A percentile compares a stretch with the other conserved stretches of the same genome.
phyloP scores from a whole-genome alignment of 2,329 filamentous ascomycete genomes.

The Fusarium chaquense region DNA sequence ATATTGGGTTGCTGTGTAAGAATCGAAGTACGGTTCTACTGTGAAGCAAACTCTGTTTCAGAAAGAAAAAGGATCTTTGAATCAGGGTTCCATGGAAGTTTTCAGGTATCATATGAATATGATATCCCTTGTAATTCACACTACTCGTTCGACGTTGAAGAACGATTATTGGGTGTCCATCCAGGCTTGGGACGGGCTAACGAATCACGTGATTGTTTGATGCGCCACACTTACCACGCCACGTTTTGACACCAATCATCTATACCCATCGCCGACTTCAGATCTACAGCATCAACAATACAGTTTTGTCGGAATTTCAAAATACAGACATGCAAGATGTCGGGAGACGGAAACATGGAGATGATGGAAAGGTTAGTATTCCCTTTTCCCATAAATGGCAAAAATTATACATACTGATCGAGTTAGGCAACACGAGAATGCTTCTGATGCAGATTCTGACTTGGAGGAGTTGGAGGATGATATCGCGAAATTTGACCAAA shows the following conservation, averaged over 20 bases:
- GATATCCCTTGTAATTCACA: not conserved
- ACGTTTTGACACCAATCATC: constrained; percentile 2
- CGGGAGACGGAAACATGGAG: not conserved
- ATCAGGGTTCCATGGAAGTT: not conserved
- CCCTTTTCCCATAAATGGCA: not conserved
- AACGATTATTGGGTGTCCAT: not conserved
- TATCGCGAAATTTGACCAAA: constrained; percentile 58
- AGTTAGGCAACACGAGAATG: constrained; percentile 36
- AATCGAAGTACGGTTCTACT: not conserved
- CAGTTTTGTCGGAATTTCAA: not conserved
- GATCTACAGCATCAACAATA: not conserved
- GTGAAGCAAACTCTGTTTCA: not conserved
- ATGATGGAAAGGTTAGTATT: constrained; percentile 16
- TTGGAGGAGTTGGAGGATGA: constrained; percentile 59
- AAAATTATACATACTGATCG: constrained; percentile 10
- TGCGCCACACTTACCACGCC: constrained; percentile 6
- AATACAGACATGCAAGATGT: constrained; percentile 1
- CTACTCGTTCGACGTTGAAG: not conserved
- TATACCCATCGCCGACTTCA: not conserved
- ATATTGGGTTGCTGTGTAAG: not conserved
- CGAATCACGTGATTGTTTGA: not conserved
- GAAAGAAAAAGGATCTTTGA: not conserved
- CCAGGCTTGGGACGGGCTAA: not conserved
- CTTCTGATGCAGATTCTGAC: constrained; percentile 60
- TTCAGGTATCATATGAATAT: not conserved